Conservation (phyloP, 2,329 filamentous ascomycete species). For the Diaporthe citriasiana region DNA sequence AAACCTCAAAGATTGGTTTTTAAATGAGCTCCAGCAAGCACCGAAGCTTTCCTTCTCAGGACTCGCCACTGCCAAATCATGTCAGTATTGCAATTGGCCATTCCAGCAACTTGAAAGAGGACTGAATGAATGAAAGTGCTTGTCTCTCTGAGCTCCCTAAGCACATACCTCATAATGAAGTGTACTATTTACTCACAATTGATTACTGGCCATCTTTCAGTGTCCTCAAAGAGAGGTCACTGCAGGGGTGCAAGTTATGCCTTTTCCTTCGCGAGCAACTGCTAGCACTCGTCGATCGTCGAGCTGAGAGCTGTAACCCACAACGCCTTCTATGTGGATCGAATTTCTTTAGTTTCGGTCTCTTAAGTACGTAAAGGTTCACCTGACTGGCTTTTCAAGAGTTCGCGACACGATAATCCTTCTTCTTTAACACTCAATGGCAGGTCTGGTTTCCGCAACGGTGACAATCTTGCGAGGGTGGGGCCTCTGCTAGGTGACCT, state of each 20-base stretch:
- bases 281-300: too few species aligned
- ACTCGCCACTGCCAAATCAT: neutral
- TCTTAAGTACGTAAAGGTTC: too few species aligned
- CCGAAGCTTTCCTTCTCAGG: neutral
- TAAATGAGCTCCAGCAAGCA: too few species aligned
- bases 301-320: too few species aligned
- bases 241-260: neutral
- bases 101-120: neutral
- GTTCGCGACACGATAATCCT: too few species aligned
- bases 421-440: neutral
- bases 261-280: neutral
- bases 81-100: neutral
- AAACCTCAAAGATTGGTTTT: neutral
- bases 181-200: neutral
- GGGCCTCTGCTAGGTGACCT: neutral
- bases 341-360: neutral
- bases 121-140: neutral
- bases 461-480: accelerated
- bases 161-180: neutral
- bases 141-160: neutral
- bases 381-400: too few species aligned
- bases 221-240: neutral
- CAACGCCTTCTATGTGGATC: neutral
- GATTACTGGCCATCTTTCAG: neutral
- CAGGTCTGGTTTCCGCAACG: too few species aligned